phyloP scores from a whole-genome alignment of 495 filamentous ascomycete genomes.

The Aspergillus homomorphus region DNA sequence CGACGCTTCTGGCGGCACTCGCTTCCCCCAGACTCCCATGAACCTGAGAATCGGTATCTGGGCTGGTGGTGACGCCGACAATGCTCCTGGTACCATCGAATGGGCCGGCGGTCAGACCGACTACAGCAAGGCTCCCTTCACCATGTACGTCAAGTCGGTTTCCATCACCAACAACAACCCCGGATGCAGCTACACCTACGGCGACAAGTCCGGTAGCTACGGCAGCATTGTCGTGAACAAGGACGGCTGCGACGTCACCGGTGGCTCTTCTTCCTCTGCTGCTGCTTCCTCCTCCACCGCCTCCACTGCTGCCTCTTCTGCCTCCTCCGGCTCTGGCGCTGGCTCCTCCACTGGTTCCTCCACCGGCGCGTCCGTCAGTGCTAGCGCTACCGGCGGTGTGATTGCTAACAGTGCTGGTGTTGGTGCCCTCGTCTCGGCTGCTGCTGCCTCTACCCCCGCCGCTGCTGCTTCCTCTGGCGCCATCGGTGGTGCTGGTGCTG shows the following conservation, averaged over 20 bases:
- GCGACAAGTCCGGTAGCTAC: slow-evolving; percentile 35
- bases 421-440: background rate
- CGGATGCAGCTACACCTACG: slow-evolving; percentile 33
- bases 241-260: slow-evolving; percentile 10
- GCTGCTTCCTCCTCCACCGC: slow-evolving; percentile 6
- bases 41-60: slow-evolving; percentile 77
- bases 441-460: background rate
- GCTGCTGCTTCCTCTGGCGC: background rate
- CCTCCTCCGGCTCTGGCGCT: slow-evolving; percentile 5
- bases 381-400: background rate
- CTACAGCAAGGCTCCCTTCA: slow-evolving; percentile 63
- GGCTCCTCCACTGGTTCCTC: slow-evolving; percentile 15
- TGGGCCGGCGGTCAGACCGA: slow-evolving; percentile 76
- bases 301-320: background rate
- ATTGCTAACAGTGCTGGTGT: background rate
- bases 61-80: slow-evolving; percentile 73
- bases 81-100: slow-evolving; percentile 53
- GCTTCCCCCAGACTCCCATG: slow-evolving; percentile 92
- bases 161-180: slow-evolving; percentile 39
- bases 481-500: slow-evolving; percentile 3
- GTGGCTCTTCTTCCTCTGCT: slow-evolving; percentile 2
- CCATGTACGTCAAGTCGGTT: slow-evolving; percentile 60
- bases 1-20: slow-evolving; percentile 58
- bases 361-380: background rate
- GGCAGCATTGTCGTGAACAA: slow-evolving; percentile 33